A percentile compares a stretch with the other conserved stretches of the same genome.
phyloP scores from a whole-genome alignment of 176 grass and related monocot genomes.

The Aegilops bicornis region DNA sequence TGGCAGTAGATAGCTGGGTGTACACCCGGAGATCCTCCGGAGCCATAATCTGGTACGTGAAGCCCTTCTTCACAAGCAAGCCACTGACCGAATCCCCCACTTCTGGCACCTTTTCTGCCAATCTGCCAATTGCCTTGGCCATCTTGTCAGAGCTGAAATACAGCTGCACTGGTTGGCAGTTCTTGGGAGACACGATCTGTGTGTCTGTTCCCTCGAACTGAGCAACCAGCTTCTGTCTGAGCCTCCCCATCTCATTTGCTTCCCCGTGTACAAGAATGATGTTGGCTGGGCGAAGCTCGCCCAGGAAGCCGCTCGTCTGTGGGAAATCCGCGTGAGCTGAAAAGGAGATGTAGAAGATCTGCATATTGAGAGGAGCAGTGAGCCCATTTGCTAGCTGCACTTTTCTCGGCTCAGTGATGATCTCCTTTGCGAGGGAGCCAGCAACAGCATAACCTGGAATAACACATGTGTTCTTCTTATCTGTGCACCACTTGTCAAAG shows the following conservation, averaged over 20 bases:
- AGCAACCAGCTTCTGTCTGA: conserved; percentile 76
- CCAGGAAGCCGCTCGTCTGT: conserved; percentile 85
- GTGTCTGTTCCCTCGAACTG: conserved; percentile 73
- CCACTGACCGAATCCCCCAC: conserved; percentile 56
- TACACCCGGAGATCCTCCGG: conserved; percentile 85
- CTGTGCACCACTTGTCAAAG: conserved; percentile 94
- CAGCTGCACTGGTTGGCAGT: conserved; percentile 83
- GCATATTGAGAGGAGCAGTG: conserved; percentile 85
- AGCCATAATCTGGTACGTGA: conserved; percentile 95
- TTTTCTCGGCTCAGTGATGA: conserved; percentile 90
- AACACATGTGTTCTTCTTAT: conserved; percentile 94
- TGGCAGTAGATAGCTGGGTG: conserved; percentile 75
- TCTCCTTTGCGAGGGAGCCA: conserved; percentile 80
- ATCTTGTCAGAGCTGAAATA: conserved; percentile 88
- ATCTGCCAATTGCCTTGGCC: conserved; percentile 79
- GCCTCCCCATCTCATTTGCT: conserved; percentile 91
- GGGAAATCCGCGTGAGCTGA: conserved; percentile 92
- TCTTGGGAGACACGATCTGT: conserved; percentile 80
- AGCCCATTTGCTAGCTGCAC: conserved; percentile 86
- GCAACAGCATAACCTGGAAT: conserved; percentile 91
- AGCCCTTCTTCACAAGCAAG: conserved; percentile 90
- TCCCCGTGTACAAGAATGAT: conserved; percentile 97
- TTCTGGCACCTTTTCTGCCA: conserved; percentile 79
- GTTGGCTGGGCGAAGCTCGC: conserved; percentile 76
- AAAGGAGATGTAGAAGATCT: conserved; percentile 90